Evolutionary conservation across 352 stramenopile species (phyloP).

Genomic region (Globisporangium cederbergense): DNA sequence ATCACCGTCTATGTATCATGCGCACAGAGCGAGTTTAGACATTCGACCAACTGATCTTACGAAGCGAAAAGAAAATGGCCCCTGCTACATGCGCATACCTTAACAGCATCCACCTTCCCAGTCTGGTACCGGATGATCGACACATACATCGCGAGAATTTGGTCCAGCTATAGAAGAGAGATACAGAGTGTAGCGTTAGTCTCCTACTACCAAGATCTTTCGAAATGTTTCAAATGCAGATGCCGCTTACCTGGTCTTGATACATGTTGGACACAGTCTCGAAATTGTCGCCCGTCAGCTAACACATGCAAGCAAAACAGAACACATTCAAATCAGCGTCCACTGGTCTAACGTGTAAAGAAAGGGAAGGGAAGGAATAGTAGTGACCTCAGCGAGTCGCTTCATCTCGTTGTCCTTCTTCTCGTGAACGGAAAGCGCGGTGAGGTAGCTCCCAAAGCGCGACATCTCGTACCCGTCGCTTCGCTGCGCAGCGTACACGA

Average conservation of each 20-base stretch:
- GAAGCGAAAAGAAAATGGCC: not conserved
- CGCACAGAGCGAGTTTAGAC: not conserved
- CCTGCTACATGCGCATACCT: constrained; percentile 33
- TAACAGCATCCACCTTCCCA: constrained; percentile 83
- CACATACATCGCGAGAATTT: constrained; percentile 83
- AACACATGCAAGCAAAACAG: not conserved
- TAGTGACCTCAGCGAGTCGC: constrained; percentile 53
- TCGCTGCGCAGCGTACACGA: constrained; percentile 76
- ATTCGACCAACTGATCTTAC: not conserved
- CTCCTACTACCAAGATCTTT: not conserved
- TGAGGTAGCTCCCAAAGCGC: constrained; percentile 81
- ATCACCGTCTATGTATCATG: constrained; percentile 63
- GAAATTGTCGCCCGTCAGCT: constrained; percentile 65
- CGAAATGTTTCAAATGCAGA: not conserved
- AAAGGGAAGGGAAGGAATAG: not conserved
- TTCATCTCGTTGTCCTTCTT: constrained; percentile 77
- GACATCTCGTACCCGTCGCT: constrained; percentile 86
- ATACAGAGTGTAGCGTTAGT: not conserved
- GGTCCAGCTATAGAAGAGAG: constrained; percentile 49
- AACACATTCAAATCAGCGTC: not conserved
- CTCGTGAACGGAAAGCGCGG: constrained; percentile 68
- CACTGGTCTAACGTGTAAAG: not conserved
- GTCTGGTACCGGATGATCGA: constrained; percentile 83
- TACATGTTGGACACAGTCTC: constrained; percentile 85
- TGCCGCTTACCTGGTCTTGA: constrained; percentile 65